phyloP scores from a whole-genome alignment of 2,329 filamentous ascomycete species.

The Gnomoniopsis smithogilvyi region DNA sequence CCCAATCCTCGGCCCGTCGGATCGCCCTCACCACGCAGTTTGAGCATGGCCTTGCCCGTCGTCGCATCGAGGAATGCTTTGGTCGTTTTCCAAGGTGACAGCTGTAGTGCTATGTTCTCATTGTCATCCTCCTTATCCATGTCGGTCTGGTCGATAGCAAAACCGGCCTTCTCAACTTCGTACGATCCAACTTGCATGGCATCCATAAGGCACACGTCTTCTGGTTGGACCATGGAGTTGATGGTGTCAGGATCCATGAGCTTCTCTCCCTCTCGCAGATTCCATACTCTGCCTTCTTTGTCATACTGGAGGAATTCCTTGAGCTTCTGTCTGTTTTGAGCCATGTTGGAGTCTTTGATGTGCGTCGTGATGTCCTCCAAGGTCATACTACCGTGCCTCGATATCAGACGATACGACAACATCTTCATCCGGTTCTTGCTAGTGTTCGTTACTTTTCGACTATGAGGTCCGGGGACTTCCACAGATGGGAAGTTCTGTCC shows the following conservation, averaged over 20 bases:
- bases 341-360: slow-evolving; percentile 88
- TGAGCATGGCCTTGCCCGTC: slow-evolving; percentile 93
- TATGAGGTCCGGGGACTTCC: slow-evolving; percentile 90
- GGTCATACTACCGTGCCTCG: slow-evolving; percentile 69
- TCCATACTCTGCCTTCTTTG: slow-evolving; percentile 85
- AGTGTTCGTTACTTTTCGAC: slow-evolving; percentile 93
- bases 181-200: slow-evolving; percentile 96
- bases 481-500: slow-evolving; percentile 91
- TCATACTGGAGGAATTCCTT: slow-evolving; percentile 94
- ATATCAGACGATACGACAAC: slow-evolving; percentile 86
- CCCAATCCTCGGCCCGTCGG: slow-evolving; percentile 90
- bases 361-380: slow-evolving; percentile 88
- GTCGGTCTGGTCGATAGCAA: slow-evolving; percentile 63
- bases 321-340: slow-evolving; percentile 93
- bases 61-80: slow-evolving; percentile 96
- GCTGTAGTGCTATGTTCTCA: slow-evolving; percentile 76
- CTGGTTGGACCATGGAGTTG: slow-evolving; percentile 86
- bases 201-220: slow-evolving; percentile 91
- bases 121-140: slow-evolving; percentile 61
- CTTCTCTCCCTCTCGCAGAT: slow-evolving; percentile 67
- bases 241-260: slow-evolving; percentile 79
- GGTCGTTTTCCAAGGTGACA: slow-evolving; percentile 94
- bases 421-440: slow-evolving; percentile 96
- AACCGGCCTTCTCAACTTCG: slow-evolving; percentile 87
- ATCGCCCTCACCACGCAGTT: slow-evolving; percentile 90